Evolutionary conservation across 1,284 basidiomycete genomes (phyloP).

Genomic region (Chondrostereum purpureum): DNA sequence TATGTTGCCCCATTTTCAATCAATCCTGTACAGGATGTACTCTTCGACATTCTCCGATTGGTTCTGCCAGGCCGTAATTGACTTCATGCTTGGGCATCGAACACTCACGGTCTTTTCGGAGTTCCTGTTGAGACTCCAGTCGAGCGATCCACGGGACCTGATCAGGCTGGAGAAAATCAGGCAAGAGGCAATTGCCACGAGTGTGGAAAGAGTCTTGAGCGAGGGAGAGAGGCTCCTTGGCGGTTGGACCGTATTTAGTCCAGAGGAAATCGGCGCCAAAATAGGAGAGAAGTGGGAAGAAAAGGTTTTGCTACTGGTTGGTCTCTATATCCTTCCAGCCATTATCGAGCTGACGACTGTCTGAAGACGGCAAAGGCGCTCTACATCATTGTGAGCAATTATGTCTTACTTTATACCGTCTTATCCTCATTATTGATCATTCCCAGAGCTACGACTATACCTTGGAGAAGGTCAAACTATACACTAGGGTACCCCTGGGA

Average conservation of each 20-base stretch:
- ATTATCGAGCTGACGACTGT: conserved; percentile 1
- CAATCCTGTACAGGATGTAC: conserved; percentile 53
- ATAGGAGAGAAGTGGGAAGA: conserved; percentile 83
- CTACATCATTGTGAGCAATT: conserved; percentile 13
- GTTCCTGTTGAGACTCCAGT: conserved; percentile 80
- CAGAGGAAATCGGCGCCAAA: conserved; percentile 67
- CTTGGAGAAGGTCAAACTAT: conserved; percentile 85
- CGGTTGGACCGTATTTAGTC: conserved; percentile 91
- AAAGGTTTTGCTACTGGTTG: conserved; percentile 83
- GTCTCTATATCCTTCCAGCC: conserved; percentile 23
- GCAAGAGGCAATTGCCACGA: conserved; percentile 85
- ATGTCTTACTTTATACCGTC: conserved; percentile 4
- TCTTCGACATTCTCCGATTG: conserved; percentile 89
- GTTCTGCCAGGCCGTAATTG: conserved; percentile 93
- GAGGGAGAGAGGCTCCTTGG: conserved; percentile 78
- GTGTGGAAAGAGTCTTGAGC: conserved; percentile 70
- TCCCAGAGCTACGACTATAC: conserved; percentile 82
- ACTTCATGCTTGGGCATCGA: conserved; percentile 86
- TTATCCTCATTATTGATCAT: too few relatives aligned
- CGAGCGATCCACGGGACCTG: conserved; percentile 85
- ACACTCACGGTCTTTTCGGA: conserved; percentile 84
- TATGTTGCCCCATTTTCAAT: conserved; percentile 4
- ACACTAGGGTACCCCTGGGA: conserved; percentile 81
- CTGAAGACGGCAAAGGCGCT: conserved; percentile 9
- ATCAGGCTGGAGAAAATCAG: conserved; percentile 84